Base-by-base conservation (phyloP, 192 early-diverging fungal species). In the Coemansia sp. region DNA sequence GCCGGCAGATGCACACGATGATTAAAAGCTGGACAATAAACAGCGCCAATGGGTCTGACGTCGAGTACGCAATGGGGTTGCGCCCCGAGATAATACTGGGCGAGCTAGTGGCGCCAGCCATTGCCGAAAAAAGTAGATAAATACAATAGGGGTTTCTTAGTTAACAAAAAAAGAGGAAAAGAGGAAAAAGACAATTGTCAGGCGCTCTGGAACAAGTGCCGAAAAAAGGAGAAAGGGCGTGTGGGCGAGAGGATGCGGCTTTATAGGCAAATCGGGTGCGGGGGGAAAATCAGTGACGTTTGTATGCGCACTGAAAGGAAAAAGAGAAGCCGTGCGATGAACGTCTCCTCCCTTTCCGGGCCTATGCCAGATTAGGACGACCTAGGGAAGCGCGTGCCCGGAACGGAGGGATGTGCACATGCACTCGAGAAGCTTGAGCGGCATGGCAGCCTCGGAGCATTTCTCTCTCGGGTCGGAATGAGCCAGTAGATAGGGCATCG, bases 11-110 rank as follows among this genome's bases (percentile, higher is more conserved):
- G 53, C 67, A 66, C 16, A 96, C 79, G 42, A 95, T 92, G 61
- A 96, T 81, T 31, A 87, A 51, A 35, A 74, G 57, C 62, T 65
- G 95, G 50, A 93, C 83, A 21, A 94, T 85, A 71, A 96, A 96
- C 42, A 94, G 84, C 3, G 85, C 67, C 55, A 93, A 48, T 6
- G 89, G 89, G 57, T 91, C 67, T 21, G 56, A 35, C 1, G 82
- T 24, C 50, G 84, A 85, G 64, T 82, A 79, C 4, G 46, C 58
- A 13, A 88, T 73, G 33, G 90, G 90, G 66, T 91, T 86, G 33
- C 84, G 59, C 26, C 90, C 90, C 26, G 90, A 76, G 61, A 92
- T 84, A 33, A 90, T 82, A 51, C 85, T 74, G 9, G 60, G 63
- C 37, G 62, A 53, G 9, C 60, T 60, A 23, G 56, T 26, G 28